Evolutionary conservation across 1,139 yeast genomes (phyloP).

Genomic region (Lodderomyces elongisporus): DNA sequence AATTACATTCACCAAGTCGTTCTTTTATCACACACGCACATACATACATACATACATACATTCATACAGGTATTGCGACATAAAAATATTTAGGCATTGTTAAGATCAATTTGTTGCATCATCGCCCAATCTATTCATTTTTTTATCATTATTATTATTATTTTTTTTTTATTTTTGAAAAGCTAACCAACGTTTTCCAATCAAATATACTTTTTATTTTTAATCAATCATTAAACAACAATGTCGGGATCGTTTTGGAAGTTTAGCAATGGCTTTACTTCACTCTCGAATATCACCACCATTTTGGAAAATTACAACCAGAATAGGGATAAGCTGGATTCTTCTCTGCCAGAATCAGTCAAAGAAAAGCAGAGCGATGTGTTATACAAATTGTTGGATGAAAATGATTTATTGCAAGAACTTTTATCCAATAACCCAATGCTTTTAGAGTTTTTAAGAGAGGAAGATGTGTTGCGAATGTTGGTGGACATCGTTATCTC

Average conservation of each 20-base stretch:
- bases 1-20: too few relatives aligned
- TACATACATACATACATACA: too few relatives aligned
- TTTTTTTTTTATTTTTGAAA: too few relatives aligned
- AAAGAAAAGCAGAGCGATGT: constrained; percentile 18
- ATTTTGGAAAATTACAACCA: constrained; percentile 54
- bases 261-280: constrained; percentile 78
- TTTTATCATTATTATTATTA: too few relatives aligned
- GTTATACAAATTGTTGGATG: constrained; percentile 71
- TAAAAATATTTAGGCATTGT: too few relatives aligned
- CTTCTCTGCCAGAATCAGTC: constrained; percentile 12
- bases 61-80: too few relatives aligned
- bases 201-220: too few relatives aligned
- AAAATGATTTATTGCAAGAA: constrained; percentile 81
- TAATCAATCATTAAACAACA: too few relatives aligned
- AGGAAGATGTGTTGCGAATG: constrained; percentile 60
- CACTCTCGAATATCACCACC: constrained; percentile 68
- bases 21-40: too few relatives aligned
- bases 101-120: too few relatives aligned
- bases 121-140: too few relatives aligned
- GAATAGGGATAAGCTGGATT: constrained; percentile 20
- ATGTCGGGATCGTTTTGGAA: constrained; percentile 92
- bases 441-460: constrained; percentile 74
- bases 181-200: too few relatives aligned
- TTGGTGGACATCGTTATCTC: constrained; percentile 62
- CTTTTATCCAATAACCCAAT: constrained; percentile 76